phyloP scores from a whole-genome alignment of 176 grass and related monocot species.

The Avena eriantha region DNA sequence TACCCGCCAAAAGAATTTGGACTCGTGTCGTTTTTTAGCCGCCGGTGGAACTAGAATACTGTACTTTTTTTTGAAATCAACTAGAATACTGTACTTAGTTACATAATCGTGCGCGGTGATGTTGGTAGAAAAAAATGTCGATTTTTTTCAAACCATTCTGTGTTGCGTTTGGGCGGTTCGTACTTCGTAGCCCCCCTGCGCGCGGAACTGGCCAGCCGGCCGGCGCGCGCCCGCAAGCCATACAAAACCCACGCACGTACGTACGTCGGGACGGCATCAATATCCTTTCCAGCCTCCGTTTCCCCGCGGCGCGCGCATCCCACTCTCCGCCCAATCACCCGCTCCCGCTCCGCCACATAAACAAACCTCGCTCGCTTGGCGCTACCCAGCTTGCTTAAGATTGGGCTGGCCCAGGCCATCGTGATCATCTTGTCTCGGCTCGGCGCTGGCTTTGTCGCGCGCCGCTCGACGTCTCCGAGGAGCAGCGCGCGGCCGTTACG shows the following conservation, averaged over 20 bases:
- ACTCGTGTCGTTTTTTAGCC: too few species aligned
- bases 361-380: conserved; percentile 13
- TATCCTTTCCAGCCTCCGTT: background rate
- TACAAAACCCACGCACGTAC: background rate
- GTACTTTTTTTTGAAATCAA: too few species aligned
- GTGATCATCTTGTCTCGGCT: background rate
- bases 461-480: conserved; percentile 27
- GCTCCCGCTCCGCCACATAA: background rate
- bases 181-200: background rate
- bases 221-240: conserved; percentile 2
- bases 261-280: background rate
- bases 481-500: too few species aligned
- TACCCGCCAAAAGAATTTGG: too few species aligned
- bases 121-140: too few species aligned
- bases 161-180: background rate
- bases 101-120: too few species aligned
- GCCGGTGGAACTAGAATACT: too few species aligned
- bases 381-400: background rate
- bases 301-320: background rate
- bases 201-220: background rate
- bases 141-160: too few species aligned
- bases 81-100: too few species aligned
- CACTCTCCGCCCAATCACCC: background rate
- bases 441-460: background rate
- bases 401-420: background rate